Evolutionary conservation across 306 rosid species (phyloP).

Genomic region (Hippophae rhamnoides): DNA sequence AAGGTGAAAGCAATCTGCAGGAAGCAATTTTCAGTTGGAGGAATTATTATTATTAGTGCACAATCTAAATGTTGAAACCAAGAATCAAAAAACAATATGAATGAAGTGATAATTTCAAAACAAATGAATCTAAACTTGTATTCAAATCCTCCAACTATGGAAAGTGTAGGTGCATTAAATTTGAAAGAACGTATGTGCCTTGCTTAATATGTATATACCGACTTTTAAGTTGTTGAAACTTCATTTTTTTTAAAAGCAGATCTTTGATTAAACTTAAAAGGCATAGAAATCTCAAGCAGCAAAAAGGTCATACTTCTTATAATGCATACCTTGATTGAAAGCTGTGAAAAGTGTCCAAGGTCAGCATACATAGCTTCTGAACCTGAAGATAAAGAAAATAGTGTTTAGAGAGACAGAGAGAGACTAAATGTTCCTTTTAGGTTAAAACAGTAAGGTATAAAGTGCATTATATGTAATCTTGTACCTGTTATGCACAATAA

Average conservation of each 20-base stretch:
- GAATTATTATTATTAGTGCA: constrained; percentile 1
- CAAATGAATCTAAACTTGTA: background rate
- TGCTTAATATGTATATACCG: no score
- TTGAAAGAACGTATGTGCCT: no score
- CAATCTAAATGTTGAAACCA: background rate
- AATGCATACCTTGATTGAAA: constrained; percentile 30
- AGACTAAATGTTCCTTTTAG: background rate
- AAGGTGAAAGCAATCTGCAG: constrained; percentile 91
- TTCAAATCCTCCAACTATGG: background rate
- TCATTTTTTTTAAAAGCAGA: no score
- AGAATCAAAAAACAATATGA: background rate
- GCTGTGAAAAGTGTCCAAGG: constrained; percentile 84
- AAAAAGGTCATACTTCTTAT: no score
- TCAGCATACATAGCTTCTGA: constrained; percentile 98
- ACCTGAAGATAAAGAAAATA: constrained; percentile 37
- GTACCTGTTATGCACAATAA: constrained; percentile 85
- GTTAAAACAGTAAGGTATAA: constrained; percentile 6
- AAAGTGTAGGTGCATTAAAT: background rate
- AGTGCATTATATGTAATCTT: constrained; percentile 10
- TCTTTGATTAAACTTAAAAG: no score
- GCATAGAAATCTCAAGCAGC: no score
- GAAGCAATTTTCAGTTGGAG: constrained; percentile 23
- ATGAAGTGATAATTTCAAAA: background rate
- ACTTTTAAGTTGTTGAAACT: no score
- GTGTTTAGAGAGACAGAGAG: constrained; percentile 20